A percentile compares a stretch with the other conserved stretches of the same genome.
Conservation (phyloP, 306 rosid genomes). For the Vicia faba region DNA sequence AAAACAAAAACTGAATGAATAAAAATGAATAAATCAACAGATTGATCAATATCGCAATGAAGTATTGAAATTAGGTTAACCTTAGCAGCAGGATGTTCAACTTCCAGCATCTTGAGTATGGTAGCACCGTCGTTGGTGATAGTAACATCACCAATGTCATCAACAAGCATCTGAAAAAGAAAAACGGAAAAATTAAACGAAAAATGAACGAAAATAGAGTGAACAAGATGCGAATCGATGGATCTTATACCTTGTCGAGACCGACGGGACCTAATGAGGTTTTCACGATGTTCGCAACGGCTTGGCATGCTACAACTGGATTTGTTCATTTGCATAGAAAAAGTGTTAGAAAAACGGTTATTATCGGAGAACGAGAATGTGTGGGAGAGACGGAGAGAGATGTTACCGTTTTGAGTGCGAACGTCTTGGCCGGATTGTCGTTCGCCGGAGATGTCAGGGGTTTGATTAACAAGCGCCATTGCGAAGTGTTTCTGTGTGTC, state of each 20-base stretch:
- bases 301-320: conserved; percentile 82
- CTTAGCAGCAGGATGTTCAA: conserved; percentile 99
- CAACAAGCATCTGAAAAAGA: conserved; percentile 81
- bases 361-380: background rate
- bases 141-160: conserved; percentile 92
- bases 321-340: background rate
- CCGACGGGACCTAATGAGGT: conserved; percentile 96
- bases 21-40: background rate
- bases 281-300: conserved; percentile 91
- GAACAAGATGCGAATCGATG: background rate
- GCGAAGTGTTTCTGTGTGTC: background rate
- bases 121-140: conserved; percentile 97
- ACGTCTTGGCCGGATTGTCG: conserved; percentile 94
- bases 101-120: conserved; percentile 94
- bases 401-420: conserved; percentile 88
- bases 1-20: background rate
- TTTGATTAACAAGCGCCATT: conserved; percentile 64
- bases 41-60: background rate
- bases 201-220: background rate
- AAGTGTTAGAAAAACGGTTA: conserved; percentile 16
- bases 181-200: background rate
- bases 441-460: conserved; percentile 86
- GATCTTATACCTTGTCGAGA: conserved; percentile 83
- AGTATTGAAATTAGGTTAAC: conserved; percentile 19
- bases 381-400: background rate